Percentiles rank a stretch among this genome's conserved stretches.
Conservation (phyloP, 2,329 filamentous ascomycete species). For the Fusarium illudens region DNA sequence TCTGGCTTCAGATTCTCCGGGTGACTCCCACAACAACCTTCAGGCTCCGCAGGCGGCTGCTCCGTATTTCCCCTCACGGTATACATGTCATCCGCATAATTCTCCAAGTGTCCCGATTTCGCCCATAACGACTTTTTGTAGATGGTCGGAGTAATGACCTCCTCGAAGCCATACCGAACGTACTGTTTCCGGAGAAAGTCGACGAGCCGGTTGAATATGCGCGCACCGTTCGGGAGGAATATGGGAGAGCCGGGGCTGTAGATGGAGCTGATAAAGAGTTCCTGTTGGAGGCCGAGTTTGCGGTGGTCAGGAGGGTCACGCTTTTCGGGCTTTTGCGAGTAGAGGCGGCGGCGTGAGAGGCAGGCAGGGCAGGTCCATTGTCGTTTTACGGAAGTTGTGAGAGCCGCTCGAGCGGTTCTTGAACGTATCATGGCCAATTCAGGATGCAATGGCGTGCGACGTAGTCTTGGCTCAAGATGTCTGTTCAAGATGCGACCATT, state of each 20-base stretch:
- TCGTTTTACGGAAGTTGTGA: constrained; percentile 24
- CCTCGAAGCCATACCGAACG: constrained; percentile 82
- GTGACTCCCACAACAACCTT: constrained; percentile 47
- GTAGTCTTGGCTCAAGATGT: neutral
- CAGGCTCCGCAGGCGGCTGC: constrained; percentile 14
- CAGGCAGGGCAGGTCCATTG: constrained; percentile 48
- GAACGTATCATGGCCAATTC: constrained; percentile 45
- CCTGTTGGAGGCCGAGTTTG: constrained; percentile 69
- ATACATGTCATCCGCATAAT: constrained; percentile 94
- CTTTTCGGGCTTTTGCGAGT: constrained; percentile 43
- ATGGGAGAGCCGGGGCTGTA: constrained; percentile 89
- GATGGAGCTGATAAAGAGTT: constrained; percentile 79
- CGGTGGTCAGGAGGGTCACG: constrained; percentile 63
- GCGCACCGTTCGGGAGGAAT: constrained; percentile 82
- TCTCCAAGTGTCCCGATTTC: constrained; percentile 85
- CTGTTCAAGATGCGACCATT: constrained; percentile 13
- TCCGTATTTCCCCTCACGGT: constrained; percentile 69
- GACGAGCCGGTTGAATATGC: constrained; percentile 84
- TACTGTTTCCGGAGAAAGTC: constrained; percentile 86
- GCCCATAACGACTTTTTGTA: constrained; percentile 91
- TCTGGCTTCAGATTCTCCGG: constrained; percentile 35
- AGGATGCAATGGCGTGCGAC: constrained; percentile 24
- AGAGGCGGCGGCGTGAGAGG: constrained; percentile 42
- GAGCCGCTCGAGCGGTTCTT: constrained; percentile 31
- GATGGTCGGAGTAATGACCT: constrained; percentile 89